Evolutionary conservation across 2,329 filamentous ascomycete genomes (phyloP).

Genomic region (Stagonosporopsis chrysanthemi): DNA sequence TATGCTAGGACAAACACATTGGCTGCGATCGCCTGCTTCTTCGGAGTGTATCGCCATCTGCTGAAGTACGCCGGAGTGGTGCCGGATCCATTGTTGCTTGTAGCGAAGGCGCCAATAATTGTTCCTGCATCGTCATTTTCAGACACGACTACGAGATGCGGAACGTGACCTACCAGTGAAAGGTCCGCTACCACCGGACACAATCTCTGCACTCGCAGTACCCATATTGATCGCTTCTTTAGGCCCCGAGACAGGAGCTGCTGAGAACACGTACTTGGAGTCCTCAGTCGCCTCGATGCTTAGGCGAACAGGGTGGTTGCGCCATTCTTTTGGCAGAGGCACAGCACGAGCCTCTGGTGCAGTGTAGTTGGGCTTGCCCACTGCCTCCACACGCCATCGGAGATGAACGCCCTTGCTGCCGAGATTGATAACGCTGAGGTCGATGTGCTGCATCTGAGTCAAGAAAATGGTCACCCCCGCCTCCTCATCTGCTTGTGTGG

Average conservation of each 20-base stretch:
- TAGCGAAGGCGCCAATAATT: conserved; percentile 61
- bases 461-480: conserved; percentile 62
- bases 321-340: neutral
- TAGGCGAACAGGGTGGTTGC: neutral
- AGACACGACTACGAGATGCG: neutral
- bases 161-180: neutral
- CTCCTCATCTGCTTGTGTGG: conserved; percentile 53
- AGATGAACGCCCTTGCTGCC: conserved; percentile 43
- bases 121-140: conserved; percentile 48
- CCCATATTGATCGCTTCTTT: conserved; percentile 20
- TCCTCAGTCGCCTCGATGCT: neutral
- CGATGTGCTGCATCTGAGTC: conserved; percentile 61
- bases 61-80: conserved; percentile 57
- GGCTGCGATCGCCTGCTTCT: neutral
- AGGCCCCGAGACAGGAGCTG: neutral
- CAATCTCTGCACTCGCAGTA: conserved; percentile 24
- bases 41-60: conserved; percentile 55
- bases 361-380: conserved; percentile 39
- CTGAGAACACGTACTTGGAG: neutral
- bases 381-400: conserved; percentile 51
- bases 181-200: conserved; percentile 15
- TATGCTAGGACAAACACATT: neutral
- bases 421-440: conserved; percentile 49
- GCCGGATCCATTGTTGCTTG: conserved; percentile 58
- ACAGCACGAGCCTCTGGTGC: conserved; percentile 49